Evolutionary conservation across 768 basidiomycete species (phyloP).

Genomic region (Suillus variegatus): DNA sequence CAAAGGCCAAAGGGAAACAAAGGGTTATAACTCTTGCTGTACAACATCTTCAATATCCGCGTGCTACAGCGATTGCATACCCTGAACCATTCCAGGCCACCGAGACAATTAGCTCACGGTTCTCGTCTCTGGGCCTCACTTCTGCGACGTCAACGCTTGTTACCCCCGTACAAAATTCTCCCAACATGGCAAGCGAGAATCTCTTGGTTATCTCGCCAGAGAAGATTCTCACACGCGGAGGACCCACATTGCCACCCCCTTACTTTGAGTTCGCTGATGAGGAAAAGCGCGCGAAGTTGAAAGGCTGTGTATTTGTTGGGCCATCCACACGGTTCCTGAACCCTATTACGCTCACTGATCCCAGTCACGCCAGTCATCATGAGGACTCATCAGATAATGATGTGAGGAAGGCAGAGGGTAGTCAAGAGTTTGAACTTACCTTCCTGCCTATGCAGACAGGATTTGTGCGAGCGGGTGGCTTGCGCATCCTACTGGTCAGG

Average conservation of each 20-base stretch:
- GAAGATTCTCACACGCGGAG: slow-evolving; percentile 5
- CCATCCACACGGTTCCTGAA: slow-evolving; percentile 52
- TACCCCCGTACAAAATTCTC: slow-evolving; percentile 10
- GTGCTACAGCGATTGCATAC: slow-evolving; percentile 15
- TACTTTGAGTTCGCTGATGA: slow-evolving; percentile 46
- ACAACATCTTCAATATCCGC: slow-evolving; percentile 61
- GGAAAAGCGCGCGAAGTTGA: slow-evolving; percentile 28
- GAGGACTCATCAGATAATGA: slow-evolving; percentile 14
- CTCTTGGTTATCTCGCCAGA: slow-evolving; percentile 18
- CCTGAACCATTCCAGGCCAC: slow-evolving; percentile 10
- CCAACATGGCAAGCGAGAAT: slow-evolving; percentile 10
- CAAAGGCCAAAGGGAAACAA: slow-evolving; percentile 32
- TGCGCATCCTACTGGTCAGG: slow-evolving; percentile 66
- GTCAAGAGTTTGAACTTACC: slow-evolving; percentile 62
- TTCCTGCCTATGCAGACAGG: slow-evolving; percentile 63
- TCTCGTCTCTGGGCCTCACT: slow-evolving; percentile 11
- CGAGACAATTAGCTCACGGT: slow-evolving; percentile 9
- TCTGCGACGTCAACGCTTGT: slow-evolving; percentile 8
- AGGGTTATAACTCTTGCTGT: slow-evolving; percentile 56
- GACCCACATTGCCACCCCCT: slow-evolving; percentile 42
- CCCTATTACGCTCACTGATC: slow-evolving; percentile 36
- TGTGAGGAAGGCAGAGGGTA: slow-evolving; percentile 36
- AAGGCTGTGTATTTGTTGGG: slow-evolving; percentile 48
- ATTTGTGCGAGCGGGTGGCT: slow-evolving; percentile 64
- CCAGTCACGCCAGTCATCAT: slow-evolving; percentile 9